Conservation (phyloP, 2,329 filamentous ascomycete species). For the Colletotrichum gloeosporioides region DNA sequence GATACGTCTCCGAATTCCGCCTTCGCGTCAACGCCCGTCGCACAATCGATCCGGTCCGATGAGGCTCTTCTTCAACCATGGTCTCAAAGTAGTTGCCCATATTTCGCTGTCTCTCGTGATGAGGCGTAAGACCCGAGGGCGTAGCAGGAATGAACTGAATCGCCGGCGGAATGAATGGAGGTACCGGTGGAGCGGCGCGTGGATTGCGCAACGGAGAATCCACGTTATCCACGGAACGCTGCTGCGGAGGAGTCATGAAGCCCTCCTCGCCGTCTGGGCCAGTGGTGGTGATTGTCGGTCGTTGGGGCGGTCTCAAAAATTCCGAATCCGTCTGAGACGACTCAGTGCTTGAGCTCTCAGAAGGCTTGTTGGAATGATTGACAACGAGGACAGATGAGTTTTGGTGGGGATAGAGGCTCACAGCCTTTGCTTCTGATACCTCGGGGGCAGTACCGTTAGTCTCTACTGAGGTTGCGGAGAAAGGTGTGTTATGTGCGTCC, state of each 20-base stretch:
- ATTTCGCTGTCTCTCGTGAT: constrained; percentile 55
- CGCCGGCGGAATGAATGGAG: constrained; percentile 51
- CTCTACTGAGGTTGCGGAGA: constrained; percentile 66
- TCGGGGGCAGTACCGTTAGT: constrained; percentile 67
- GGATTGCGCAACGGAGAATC: constrained; percentile 69
- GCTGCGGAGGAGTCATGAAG: constrained; percentile 57
- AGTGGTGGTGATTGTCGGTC: constrained; percentile 43
- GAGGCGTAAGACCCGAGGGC: constrained; percentile 63
- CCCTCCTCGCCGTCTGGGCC: constrained; percentile 44
- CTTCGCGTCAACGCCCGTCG: constrained; percentile 58
- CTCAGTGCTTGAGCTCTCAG: constrained; percentile 49
- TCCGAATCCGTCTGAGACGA: constrained; percentile 31
- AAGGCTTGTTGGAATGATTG: constrained; percentile 57
- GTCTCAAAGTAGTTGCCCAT: constrained; percentile 61
- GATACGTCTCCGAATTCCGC: constrained; percentile 47
- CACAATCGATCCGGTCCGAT: constrained; percentile 55
- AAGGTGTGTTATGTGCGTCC: constrained; percentile 64
- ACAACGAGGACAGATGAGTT: constrained; percentile 69
- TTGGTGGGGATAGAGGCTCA: constrained; percentile 68
- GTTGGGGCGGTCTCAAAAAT: constrained; percentile 27
- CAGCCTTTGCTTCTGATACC: constrained; percentile 66
- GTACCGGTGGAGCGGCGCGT: constrained; percentile 55
- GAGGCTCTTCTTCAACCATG: constrained; percentile 45
- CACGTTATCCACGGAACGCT: constrained; percentile 56
- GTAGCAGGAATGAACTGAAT: constrained; percentile 70